Percentiles rank a stretch among this genome's conserved stretches.
Conservation (phyloP, 1,284 basidiomycete species). For the Cryptococcus sp. region DNA sequence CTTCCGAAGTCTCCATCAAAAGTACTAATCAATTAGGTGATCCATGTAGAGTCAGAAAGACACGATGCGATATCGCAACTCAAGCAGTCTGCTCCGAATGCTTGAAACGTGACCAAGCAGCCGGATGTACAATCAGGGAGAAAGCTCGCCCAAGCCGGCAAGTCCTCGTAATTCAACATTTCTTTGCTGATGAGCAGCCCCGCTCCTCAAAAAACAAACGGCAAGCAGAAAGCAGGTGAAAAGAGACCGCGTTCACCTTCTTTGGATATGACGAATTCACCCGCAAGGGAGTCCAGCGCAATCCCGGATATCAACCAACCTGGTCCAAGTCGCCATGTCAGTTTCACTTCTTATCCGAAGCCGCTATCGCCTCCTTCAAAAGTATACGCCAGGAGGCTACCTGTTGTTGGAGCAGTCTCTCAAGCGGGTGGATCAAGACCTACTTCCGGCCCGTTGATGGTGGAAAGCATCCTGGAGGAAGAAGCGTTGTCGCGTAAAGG, state of each 20-base stretch:
- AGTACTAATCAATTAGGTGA: constrained; percentile 3
- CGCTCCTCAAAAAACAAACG: background rate
- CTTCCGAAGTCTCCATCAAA: background rate
- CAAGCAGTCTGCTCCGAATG: constrained; percentile 13
- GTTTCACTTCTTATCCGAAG: background rate
- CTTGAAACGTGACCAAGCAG: constrained; percentile 7
- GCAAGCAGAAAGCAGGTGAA: background rate
- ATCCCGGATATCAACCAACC: background rate
- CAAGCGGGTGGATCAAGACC: background rate
- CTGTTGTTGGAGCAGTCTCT: background rate
- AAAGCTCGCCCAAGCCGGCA: constrained; percentile 14
- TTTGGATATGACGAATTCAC: no score
- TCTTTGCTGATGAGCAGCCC: background rate
- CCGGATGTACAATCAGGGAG: constrained; percentile 5
- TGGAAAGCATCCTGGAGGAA: constrained; percentile 5
- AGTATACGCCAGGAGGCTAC: background rate
- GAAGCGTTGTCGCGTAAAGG: constrained; percentile 1
- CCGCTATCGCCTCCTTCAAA: background rate
- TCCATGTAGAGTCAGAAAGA: constrained; percentile 14
- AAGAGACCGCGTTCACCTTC: background rate
- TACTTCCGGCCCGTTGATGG: constrained; percentile 1
- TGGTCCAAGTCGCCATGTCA: background rate
- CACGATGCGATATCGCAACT: constrained; percentile 12
- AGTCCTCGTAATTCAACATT: background rate
- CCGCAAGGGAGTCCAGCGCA: background rate